phyloP scores from a whole-genome alignment of 257 asterid genomes.

The Solanum megistacrolobum region DNA sequence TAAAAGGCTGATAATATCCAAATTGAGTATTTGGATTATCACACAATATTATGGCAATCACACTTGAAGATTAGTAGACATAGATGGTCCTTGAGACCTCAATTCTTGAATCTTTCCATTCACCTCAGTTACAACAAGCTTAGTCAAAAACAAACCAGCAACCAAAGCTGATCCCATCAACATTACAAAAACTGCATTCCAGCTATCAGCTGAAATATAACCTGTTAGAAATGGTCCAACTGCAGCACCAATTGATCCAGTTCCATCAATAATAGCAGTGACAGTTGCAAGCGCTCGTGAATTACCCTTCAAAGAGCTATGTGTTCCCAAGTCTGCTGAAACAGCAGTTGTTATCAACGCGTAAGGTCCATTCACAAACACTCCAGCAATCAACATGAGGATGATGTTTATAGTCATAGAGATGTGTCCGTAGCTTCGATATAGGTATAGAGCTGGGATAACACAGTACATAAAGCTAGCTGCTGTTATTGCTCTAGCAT shows the following conservation, averaged over 20 bases:
- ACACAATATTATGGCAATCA: slow-evolving; percentile 13
- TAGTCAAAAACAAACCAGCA: slow-evolving; percentile 76
- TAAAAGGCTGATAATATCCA: not conserved
- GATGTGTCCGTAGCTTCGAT: slow-evolving; percentile 67
- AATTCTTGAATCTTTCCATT: slow-evolving; percentile 47
- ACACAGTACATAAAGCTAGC: slow-evolving; percentile 94
- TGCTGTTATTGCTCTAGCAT: slow-evolving; percentile 89
- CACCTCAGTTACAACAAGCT: slow-evolving; percentile 80
- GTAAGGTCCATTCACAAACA: slow-evolving; percentile 91
- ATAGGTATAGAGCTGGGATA: slow-evolving; percentile 78
- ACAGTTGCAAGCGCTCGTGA: slow-evolving; percentile 88
- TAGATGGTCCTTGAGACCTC: slow-evolving; percentile 12
- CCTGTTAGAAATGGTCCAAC: slow-evolving; percentile 89
- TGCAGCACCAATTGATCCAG: slow-evolving; percentile 97
- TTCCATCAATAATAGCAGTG: slow-evolving; percentile 91
- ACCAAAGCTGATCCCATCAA: slow-evolving; percentile 80
- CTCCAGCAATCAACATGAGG: slow-evolving; percentile 71
- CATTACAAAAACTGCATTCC: slow-evolving; percentile 86
- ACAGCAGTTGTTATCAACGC: slow-evolving; percentile 96
- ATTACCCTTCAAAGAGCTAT: slow-evolving; percentile 72
- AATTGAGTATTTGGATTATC: not conserved
- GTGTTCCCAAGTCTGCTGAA: slow-evolving; percentile 92
- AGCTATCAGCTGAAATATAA: slow-evolving; percentile 70
- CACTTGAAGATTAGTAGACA: slow-evolving; percentile 26
- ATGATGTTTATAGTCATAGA: slow-evolving; percentile 54